Percentiles rank a stretch among this genome's conserved stretches.
phyloP scores from a whole-genome alignment of 1,284 basidiomycete genomes.

The Malassezia equina region DNA sequence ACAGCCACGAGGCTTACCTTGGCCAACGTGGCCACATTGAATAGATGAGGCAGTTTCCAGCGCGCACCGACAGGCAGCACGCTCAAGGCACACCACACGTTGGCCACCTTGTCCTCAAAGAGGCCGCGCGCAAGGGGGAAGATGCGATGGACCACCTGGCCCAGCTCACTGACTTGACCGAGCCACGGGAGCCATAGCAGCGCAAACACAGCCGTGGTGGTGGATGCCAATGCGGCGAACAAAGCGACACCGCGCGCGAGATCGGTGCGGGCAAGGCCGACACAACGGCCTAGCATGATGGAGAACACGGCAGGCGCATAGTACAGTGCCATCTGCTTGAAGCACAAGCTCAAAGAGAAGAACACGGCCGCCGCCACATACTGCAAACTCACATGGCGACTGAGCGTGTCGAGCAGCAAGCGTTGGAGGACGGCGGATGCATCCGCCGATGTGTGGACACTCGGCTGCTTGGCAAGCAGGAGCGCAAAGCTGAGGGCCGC shows the following conservation, averaged over 20 bases:
- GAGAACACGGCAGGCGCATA: conserved; percentile 65
- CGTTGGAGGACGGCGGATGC: conserved; percentile 11
- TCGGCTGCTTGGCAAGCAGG: conserved; percentile 37
- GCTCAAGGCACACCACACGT: conserved; percentile 62
- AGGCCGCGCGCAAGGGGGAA: conserved; percentile 82
- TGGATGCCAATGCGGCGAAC: conserved; percentile 59
- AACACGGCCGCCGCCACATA: conserved; percentile 66
- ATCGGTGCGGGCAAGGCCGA: conserved; percentile 70
- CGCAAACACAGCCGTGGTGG: conserved; percentile 55
- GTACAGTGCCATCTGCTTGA: conserved; percentile 93
- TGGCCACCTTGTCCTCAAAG: conserved; percentile 93
- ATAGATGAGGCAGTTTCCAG: conserved; percentile 29
- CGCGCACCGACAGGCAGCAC: conserved; percentile 34
- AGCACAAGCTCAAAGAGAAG: conserved; percentile 71
- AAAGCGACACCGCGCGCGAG: conserved; percentile 55
- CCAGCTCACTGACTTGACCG: conserved; percentile 54
- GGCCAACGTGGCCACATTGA: conserved; percentile 31
- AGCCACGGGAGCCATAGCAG: conserved; percentile 68
- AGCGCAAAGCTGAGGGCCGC: conserved; percentile 30
- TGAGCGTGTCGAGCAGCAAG: conserved; percentile 24
- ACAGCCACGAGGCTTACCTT: conserved; percentile 48
- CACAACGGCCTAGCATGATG: conserved; percentile 50
- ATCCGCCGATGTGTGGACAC: conserved; percentile 19
- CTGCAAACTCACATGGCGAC: conserved; percentile 37
- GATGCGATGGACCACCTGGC: conserved; percentile 64